Evolutionary conservation across 306 rosid species (phyloP).

Genomic region (Prunus kanzakura): DNA sequence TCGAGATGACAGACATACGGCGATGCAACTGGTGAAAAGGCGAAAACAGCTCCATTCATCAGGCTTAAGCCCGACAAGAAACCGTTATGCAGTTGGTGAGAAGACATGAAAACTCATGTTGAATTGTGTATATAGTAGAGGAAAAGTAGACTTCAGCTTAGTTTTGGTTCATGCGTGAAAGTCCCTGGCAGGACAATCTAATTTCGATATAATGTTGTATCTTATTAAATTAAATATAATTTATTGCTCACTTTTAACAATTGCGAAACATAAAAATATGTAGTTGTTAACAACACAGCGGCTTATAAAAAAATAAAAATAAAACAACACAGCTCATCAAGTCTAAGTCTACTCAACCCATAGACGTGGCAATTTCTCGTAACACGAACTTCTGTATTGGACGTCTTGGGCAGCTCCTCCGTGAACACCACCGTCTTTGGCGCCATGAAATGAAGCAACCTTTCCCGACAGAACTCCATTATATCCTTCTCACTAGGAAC

Average conservation of each 20-base stretch:
- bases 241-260: no score
- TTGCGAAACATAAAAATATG: no score
- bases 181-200: not conserved
- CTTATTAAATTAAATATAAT: not conserved
- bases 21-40: constrained; percentile 61
- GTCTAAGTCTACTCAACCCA: not conserved
- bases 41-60: constrained; percentile 72
- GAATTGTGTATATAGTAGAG: not conserved
- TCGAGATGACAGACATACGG: constrained; percentile 51
- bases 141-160: not conserved
- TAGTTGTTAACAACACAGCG: no score
- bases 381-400: constrained; percentile 14
- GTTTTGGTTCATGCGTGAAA: not conserved
- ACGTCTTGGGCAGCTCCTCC: constrained; percentile 22
- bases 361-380: constrained; percentile 11
- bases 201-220: not conserved
- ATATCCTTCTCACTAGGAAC: constrained; percentile 13
- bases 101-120: constrained; percentile 16
- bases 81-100: constrained; percentile 36
- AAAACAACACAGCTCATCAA: no score
- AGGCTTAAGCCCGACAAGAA: constrained; percentile 30
- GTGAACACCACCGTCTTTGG: constrained; percentile 21
- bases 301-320: no score
- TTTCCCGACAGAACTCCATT: constrained; percentile 12
- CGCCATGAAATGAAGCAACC: constrained; percentile 19